A percentile compares a stretch with the other conserved stretches of the same genome.
Conservation (phyloP, 2,329 filamentous ascomycete genomes). For the Talaromyces albobiverticillius region DNA sequence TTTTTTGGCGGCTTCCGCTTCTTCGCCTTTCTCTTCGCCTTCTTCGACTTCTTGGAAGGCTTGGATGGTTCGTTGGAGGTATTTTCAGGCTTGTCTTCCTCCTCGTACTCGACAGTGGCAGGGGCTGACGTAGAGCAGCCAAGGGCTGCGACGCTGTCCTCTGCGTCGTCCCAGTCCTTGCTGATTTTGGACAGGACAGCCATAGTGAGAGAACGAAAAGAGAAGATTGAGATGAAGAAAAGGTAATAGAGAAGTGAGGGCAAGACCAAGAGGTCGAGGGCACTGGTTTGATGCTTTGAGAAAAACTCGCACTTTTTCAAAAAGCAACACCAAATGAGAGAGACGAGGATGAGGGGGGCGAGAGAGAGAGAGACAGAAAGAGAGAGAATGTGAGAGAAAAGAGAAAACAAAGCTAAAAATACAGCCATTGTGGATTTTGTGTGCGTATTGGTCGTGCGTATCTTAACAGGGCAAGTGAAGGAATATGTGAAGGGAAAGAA, state of each 20-base stretch:
- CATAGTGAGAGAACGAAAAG: neutral
- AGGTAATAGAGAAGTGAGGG: neutral
- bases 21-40: neutral
- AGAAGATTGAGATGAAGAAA: neutral
- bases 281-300: neutral
- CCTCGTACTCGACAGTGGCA: neutral
- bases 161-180: neutral
- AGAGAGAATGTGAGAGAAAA: constrained; percentile 5
- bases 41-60: neutral
- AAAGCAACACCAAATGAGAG: neutral
- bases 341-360: neutral
- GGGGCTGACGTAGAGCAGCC: neutral
- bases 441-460: neutral
- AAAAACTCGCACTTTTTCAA: neutral
- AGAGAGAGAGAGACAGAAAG: constrained; percentile 9
- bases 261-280: neutral
- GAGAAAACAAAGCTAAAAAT: constrained; percentile 14
- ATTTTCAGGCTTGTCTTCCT: neutral
- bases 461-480: neutral
- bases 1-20: neutral
- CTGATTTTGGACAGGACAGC: neutral
- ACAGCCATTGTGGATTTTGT: neutral
- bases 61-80: neutral
- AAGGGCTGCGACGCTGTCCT: neutral
- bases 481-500: neutral